Evolutionary conservation across 176 grass and related monocot genomes (phyloP).

Genomic region (Ensete glaucum): DNA sequence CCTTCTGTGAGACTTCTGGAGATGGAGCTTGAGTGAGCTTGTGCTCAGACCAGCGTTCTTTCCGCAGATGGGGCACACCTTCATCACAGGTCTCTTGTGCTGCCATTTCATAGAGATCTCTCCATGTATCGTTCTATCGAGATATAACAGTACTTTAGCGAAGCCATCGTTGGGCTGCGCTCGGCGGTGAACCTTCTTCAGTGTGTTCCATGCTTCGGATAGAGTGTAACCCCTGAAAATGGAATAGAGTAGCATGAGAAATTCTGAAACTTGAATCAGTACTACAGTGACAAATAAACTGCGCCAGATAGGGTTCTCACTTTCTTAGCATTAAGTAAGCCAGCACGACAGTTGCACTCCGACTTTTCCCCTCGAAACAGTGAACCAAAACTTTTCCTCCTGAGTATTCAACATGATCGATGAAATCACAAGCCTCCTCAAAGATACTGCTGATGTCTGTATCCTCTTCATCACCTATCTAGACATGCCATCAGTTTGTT

Average conservation of each 20-base stretch:
- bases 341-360: constrained; percentile 74
- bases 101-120: constrained; percentile 90
- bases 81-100: constrained; percentile 80
- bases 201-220: constrained; percentile 57
- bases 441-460: constrained; percentile 79
- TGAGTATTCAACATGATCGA: constrained; percentile 39
- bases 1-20: constrained; percentile 73
- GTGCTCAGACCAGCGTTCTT: constrained; percentile 87
- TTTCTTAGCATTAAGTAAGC: constrained; percentile 82
- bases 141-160: constrained; percentile 51
- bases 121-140: constrained; percentile 68
- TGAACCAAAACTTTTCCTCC: constrained; percentile 82
- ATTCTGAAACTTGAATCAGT: constrained; percentile 1
- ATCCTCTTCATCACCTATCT: constrained; percentile 97
- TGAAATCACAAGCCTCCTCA: constrained; percentile 67
- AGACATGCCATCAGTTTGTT: neutral
- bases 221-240: constrained; percentile 53
- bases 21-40: constrained; percentile 86
- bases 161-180: constrained; percentile 90
- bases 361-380: constrained; percentile 97
- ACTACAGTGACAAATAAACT: neutral
- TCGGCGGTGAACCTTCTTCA: constrained; percentile 76
- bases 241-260: neutral
- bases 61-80: constrained; percentile 77
- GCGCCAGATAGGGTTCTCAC: constrained; percentile 28